Conservation (phyloP, 306 rosid species). For the Rubus idaeus region DNA sequence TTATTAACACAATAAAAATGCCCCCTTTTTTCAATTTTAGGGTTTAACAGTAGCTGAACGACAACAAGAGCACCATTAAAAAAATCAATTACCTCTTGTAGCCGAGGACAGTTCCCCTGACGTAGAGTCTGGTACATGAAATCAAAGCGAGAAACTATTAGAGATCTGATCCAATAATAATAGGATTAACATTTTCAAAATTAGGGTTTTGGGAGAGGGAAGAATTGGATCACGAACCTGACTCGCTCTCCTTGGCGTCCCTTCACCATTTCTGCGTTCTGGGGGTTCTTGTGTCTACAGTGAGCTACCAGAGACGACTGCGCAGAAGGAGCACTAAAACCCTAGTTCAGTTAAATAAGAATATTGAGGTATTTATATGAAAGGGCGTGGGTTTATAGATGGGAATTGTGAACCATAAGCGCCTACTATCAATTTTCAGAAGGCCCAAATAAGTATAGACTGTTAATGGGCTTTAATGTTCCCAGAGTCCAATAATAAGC, state of each 20-base stretch:
- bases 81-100: slow-evolving; percentile 68
- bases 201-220: neutral
- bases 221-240: slow-evolving; percentile 43
- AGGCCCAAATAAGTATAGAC: slow-evolving; percentile 1
- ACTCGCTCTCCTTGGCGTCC: slow-evolving; percentile 91
- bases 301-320: slow-evolving; percentile 19
- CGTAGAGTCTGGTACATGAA: slow-evolving; percentile 57
- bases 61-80: neutral
- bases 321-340: slow-evolving; percentile 21
- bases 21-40: neutral
- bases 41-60: neutral
- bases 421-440: no score
- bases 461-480: neutral
- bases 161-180: neutral
- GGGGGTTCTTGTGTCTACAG: neutral
- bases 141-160: neutral
- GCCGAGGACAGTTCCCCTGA: slow-evolving; percentile 84
- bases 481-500: neutral
- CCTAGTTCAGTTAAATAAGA: neutral
- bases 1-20: neutral
- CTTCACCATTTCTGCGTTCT: slow-evolving; percentile 61
- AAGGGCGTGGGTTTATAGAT: neutral
- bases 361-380: neutral
- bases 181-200: neutral
- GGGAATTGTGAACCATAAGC: neutral